phyloP scores from a whole-genome alignment of 192 early-diverging fungal species.

The Funneliformis mosseae region DNA sequence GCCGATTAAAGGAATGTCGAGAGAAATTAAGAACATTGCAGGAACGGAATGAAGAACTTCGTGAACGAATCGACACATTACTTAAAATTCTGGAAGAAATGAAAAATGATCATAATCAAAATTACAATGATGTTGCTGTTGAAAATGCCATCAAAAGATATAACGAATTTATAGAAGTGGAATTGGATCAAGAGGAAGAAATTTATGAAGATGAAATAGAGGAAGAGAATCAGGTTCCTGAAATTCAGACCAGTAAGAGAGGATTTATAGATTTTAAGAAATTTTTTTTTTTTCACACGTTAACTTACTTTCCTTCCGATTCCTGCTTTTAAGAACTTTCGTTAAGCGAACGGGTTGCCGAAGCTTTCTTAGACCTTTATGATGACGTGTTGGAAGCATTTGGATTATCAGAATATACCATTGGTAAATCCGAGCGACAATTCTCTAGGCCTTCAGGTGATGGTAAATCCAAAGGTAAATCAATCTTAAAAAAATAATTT shows the following conservation, averaged over 20 bases:
- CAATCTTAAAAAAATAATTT: not conserved
- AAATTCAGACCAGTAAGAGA: slow-evolving; percentile 37
- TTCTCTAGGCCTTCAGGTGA: slow-evolving; percentile 36
- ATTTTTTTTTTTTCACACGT: not conserved
- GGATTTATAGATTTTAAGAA: slow-evolving; percentile 22
- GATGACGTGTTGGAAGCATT: slow-evolving; percentile 15
- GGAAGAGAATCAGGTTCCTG: slow-evolving; percentile 36
- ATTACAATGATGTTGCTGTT: slow-evolving; percentile 75
- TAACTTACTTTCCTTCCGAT: not conserved
- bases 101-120: slow-evolving; percentile 68
- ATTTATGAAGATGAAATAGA: slow-evolving; percentile 36
- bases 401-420: slow-evolving; percentile 13
- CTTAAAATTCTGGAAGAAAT: slow-evolving; percentile 48
- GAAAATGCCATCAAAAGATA: slow-evolving; percentile 60
- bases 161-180: slow-evolving; percentile 58
- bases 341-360: not conserved
- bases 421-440: slow-evolving; percentile 33
- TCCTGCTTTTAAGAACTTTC: not conserved
- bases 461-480: slow-evolving; percentile 24
- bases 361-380: not conserved
- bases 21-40: not conserved
- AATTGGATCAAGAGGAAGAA: slow-evolving; percentile 20
- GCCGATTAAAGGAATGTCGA: not conserved
- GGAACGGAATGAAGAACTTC: slow-evolving; percentile 34
- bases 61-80: slow-evolving; percentile 43